These are phyloP conservation scores for Ambrosia artemisiifolia DNA, from an alignment of 129 eudicot species.

Conservation along the genomic window DNA sequence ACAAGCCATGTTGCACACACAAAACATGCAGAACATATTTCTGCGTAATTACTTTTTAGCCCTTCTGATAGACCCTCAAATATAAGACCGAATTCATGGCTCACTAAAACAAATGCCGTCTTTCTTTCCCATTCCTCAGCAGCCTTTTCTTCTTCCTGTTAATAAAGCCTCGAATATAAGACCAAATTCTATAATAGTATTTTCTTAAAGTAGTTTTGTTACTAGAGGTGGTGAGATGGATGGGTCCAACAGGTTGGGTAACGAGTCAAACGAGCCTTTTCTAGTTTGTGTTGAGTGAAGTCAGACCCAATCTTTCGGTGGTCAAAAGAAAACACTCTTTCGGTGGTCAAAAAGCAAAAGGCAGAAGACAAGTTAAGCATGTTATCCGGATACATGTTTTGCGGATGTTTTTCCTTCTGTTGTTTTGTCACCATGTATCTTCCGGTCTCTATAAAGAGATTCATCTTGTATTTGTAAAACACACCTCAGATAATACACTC, in stretches of 20 bases:
- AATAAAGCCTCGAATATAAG: not conserved
- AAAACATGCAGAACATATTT: slow-evolving; percentile 54
- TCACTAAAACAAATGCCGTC: slow-evolving; percentile 62
- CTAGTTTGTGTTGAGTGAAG: too few relatives aligned
- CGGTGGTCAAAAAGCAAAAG: too few relatives aligned
- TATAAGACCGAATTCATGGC: slow-evolving; percentile 79
- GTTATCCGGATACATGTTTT: too few relatives aligned
- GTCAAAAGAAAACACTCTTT: too few relatives aligned
- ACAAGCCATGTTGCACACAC: slow-evolving; percentile 79
- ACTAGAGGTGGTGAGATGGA: not conserved
- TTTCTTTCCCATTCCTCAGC: slow-evolving; percentile 79
- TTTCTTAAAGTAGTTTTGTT: not conserved
- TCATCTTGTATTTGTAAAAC: too few relatives aligned
- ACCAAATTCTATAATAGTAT: not conserved
- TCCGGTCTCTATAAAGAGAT: too few relatives aligned
- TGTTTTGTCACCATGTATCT: too few relatives aligned
- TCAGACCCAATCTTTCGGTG: too few relatives aligned
- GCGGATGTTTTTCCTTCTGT: too few relatives aligned
- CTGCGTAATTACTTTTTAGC: slow-evolving; percentile 61
- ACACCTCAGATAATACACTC: too few relatives aligned
- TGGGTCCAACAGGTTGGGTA: not conserved
- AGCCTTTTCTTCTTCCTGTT: slow-evolving; percentile 67
- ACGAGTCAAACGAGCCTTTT: not conserved
- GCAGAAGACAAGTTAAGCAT: too few relatives aligned
- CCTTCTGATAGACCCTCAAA: slow-evolving; percentile 80